Evolutionary conservation across 164 flowering plant genomes (phyloP), one percentile per base, ranked within the genome.

Genomic region (Umbellularia californica): DNA sequence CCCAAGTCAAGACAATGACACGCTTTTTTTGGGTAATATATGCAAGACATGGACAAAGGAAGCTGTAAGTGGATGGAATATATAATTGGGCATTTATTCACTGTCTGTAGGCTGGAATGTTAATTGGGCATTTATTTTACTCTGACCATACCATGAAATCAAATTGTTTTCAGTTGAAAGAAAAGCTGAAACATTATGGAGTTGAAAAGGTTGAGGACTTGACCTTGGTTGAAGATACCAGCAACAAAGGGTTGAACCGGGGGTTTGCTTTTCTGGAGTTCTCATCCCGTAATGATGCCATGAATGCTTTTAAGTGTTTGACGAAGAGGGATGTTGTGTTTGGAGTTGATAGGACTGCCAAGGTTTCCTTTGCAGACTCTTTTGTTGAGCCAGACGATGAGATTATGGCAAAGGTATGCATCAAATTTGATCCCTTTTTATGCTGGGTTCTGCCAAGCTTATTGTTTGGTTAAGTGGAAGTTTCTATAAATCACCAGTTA

Each of bases 201-300:
- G 82, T 90, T 27, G 91, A 89, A 2, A 88, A 83, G 78, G 77
- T 90, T 76, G 97, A 90, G 70, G 98, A 94, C 77, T 27, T 94
- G 78, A 92, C 95, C 5, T 79, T 94, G 81, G 95, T 92, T 63
- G 97, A 90, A 79, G 98, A 92, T 80, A 82, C 83, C 76, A 90
- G 85, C 80, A 84, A 76, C 74, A 87, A 81, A 58, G 97, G 98
- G 67, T 85, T 82, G 88, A 94, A 92, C 73, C 87, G 98, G 23
- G 98, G 98, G n/a, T 94, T 94, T 89, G 97, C 95, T 6, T 94
- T 94, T 79, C 76, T 94, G 84, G 98, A 94, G 71, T 92, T 94
- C 78, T 75, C 90, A 22, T 90, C 98, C 15, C 95, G 97, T 47
- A 83, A 95, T 22, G 97, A 94, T 71, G 98, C 98, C 51, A 89